Base-by-base conservation (phyloP, 305 asterid genomes). In the Galium porrigens region DNA sequence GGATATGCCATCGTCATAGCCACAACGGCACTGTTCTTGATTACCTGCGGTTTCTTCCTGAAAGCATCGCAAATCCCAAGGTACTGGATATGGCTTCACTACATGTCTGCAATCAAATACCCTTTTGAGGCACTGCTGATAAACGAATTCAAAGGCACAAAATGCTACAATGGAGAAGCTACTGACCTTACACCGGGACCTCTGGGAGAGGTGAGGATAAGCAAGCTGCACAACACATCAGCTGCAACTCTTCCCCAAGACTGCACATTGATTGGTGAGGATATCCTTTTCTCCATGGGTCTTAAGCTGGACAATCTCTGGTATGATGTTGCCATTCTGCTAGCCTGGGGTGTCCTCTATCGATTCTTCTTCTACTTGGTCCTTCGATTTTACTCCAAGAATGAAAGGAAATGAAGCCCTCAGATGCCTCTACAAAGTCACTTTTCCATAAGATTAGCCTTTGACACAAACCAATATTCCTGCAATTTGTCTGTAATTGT, bases 1-100 rank as follows among this genome's bases (percentile, higher is more conserved):
- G 97, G 97, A 22, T 87, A 89, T 10, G 95, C 94, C 0, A 80
- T 87, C 3, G 97, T 89, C 20, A 90, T 90, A 51, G 95, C 97
- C 27, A 87, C 95, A 12, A 87, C 97, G 1, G 95, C 97, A 49
- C 90, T 90, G 42, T 90, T 90, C 80, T 87, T 90, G 86, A 76
- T 90, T 29, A 84, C 91, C 0, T 87, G 97, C 32, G 95, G 97
- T 0, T 90, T 90, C 74, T 90, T 90, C 92, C 69, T 87, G 83
- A 87, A 90, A 56, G 75, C 81, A 0, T 84, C 95, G 1, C 85
- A 83, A 34, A 87, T 90, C 27, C 97, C 95, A 0, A 6, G 5
- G 0, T 80, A 73, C 68, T 90, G 97, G 97, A 74, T 73, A 70
- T 90, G 97, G 97, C 79, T 86, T 61, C 95, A 90, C 67, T 87